Conservation (phyloP, 441 rosid species). For the Adansonia madagascariensis region DNA sequence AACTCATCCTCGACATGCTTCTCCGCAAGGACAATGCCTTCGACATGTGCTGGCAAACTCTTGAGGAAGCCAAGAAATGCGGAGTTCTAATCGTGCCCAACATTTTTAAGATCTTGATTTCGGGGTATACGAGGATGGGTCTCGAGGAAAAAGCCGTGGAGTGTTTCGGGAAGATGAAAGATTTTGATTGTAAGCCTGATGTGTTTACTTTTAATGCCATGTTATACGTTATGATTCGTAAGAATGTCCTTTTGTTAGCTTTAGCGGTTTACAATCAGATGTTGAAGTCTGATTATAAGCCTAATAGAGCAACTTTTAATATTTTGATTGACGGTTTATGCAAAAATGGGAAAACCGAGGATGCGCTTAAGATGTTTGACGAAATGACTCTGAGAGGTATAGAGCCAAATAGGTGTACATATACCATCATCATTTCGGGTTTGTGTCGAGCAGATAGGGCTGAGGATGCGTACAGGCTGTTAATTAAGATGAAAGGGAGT, state of each 20-base stretch:
- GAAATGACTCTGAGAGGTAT: conserved; percentile 67
- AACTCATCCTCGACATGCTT: conserved; percentile 49
- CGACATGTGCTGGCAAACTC: conserved; percentile 62
- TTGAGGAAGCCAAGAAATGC: conserved; percentile 52
- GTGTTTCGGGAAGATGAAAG: conserved; percentile 68
- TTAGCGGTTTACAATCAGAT: conserved; percentile 66
- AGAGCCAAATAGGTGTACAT: conserved; percentile 50
- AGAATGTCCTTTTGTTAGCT: conserved; percentile 55
- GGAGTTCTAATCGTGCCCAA: conserved; percentile 41
- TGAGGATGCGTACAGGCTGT: conserved; percentile 61
- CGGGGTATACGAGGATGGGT: conserved; percentile 60
- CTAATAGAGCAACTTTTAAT: conserved; percentile 55
- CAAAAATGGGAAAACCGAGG: conserved; percentile 46
- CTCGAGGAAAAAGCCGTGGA: conserved; percentile 67
- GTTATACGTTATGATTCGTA: conserved; percentile 45
- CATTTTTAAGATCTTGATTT: conserved; percentile 60
- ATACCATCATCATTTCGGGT: conserved; percentile 61
- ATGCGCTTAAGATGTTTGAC: conserved; percentile 72
- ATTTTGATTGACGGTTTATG: conserved; percentile 67
- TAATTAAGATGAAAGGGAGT: conserved; percentile 59
- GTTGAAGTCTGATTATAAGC: conserved; percentile 60
- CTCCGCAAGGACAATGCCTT: conserved; percentile 50
- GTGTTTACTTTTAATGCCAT: conserved; percentile 60
- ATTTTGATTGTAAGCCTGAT: conserved; percentile 69
- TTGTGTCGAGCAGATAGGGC: conserved; percentile 56